A percentile compares a stretch with the other conserved stretches of the same genome.
Evolutionary conservation across 108 stramenopile genomes (phyloP).

Genomic region (Mayamaea pseudoterrestris): DNA sequence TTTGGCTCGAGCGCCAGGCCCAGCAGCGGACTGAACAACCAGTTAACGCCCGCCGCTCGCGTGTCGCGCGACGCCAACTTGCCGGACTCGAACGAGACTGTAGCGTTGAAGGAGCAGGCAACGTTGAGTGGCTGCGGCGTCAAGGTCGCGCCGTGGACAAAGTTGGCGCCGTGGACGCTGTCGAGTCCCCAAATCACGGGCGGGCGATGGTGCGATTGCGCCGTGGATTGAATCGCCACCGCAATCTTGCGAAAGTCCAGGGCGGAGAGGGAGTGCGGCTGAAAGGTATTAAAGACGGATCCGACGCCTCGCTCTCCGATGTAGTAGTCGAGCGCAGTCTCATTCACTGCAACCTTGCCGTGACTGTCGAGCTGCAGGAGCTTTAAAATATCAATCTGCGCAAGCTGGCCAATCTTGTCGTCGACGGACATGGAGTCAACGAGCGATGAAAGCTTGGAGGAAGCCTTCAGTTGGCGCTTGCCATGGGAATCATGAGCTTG

Average conservation of each 20-base stretch:
- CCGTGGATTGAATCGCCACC: conserved; percentile 27
- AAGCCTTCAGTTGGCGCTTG: no score
- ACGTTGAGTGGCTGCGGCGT: conserved; percentile 72
- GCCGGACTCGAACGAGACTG: conserved; percentile 38
- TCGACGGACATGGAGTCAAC: conserved; percentile 33
- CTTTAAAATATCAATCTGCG: conserved; percentile 39
- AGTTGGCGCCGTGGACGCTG: conserved; percentile 80
- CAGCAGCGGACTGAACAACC: conserved; percentile 76
- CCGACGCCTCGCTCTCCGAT: conserved; percentile 40
- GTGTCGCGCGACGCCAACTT: conserved; percentile 46
- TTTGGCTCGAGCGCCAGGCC: conserved; percentile 58
- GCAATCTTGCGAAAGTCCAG: conserved; percentile 21
- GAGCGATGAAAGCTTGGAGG: no score
- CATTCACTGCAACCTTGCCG: conserved; percentile 1
- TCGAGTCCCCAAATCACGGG: conserved; percentile 68
- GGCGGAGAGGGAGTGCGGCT: conserved; percentile 20
- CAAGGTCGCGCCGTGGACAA: conserved; percentile 45
- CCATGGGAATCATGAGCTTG: no score
- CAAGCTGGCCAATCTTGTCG: conserved; percentile 40
- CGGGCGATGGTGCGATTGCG: conserved; percentile 24
- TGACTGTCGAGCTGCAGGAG: conserved; percentile 19
- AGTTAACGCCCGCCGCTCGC: conserved; percentile 54
- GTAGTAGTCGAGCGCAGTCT: conserved; percentile 16
- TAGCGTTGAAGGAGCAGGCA: conserved; percentile 64
- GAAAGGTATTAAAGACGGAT: conserved; percentile 31